These are phyloP conservation scores for Starmerella apicola DNA, from an alignment of 805 yeast genomes.

Conservation along the genomic window DNA sequence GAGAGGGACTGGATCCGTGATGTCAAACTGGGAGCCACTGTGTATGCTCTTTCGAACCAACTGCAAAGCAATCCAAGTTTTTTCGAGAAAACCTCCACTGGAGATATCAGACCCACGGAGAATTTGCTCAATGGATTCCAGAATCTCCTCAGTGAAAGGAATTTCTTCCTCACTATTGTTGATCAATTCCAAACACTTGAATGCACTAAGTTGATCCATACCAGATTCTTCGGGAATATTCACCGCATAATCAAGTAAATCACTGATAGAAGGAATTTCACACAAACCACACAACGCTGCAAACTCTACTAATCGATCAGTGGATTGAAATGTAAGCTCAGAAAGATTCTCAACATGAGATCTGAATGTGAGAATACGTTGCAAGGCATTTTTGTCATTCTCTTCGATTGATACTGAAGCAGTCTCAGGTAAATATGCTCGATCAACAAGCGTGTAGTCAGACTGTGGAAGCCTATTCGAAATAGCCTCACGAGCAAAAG, in stretches of 20 bases:
- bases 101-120: neutral
- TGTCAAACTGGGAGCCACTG: neutral
- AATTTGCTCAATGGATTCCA: neutral
- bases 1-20: neutral
- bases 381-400: neutral
- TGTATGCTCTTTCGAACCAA: neutral
- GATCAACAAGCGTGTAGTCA: slow-evolving; percentile 12
- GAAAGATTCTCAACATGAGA: neutral
- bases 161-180: neutral
- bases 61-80: slow-evolving; percentile 2
- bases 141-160: neutral
- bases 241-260: slow-evolving; percentile 2
- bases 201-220: slow-evolving; percentile 1
- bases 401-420: slow-evolving; percentile 2
- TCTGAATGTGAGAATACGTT: neutral
- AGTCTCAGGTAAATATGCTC: slow-evolving; percentile 2
- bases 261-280: neutral
- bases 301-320: slow-evolving; percentile 1
- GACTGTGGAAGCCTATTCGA: neutral
- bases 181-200: slow-evolving; percentile 2
- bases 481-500: slow-evolving; percentile 9
- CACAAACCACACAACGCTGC: slow-evolving; percentile 6
- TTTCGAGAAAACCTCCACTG: neutral
- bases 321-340: slow-evolving; percentile 1
- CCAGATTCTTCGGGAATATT: slow-evolving; percentile 4